Percentiles rank a stretch among this genome's conserved stretches.
Evolutionary conservation across 2,329 filamentous ascomycete species (phyloP).

Genomic region (Diaporthe vexans): DNA sequence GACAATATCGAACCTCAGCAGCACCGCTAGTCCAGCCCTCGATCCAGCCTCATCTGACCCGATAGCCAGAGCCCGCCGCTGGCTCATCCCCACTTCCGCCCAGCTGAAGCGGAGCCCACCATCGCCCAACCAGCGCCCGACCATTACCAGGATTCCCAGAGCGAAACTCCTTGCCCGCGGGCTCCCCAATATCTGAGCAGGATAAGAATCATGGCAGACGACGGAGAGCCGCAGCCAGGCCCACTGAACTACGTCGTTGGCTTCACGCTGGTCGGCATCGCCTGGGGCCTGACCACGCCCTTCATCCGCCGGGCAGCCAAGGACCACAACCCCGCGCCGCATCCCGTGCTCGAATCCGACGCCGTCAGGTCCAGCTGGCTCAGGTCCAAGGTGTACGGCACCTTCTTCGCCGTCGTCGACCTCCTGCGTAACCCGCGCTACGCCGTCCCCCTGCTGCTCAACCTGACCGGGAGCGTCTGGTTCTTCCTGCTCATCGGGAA

Average conservation of each 20-base stretch:
- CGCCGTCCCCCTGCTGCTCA: constrained; percentile 85
- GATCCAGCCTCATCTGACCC: constrained; percentile 23
- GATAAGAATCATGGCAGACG: constrained; percentile 31
- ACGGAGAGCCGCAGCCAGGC: constrained; percentile 56
- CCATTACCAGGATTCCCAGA: constrained; percentile 2
- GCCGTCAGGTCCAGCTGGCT: constrained; percentile 71
- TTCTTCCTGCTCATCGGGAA: constrained; percentile 95
- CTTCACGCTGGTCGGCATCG: constrained; percentile 90
- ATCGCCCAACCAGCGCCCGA: constrained; percentile 17
- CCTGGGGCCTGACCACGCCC: constrained; percentile 92
- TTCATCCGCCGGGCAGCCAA: constrained; percentile 92
- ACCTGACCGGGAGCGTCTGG: constrained; percentile 94
- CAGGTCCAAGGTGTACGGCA: constrained; percentile 71
- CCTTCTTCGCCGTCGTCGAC: constrained; percentile 83
- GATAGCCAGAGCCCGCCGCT: not conserved
- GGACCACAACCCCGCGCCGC: constrained; percentile 75
- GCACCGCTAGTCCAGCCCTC: constrained; percentile 15
- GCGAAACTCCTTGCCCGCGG: not conserved
- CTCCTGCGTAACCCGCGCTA: constrained; percentile 86
- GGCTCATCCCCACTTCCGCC: constrained; percentile 17
- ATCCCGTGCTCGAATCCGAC: constrained; percentile 66
- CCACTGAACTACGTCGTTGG: constrained; percentile 87
- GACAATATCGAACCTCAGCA: constrained; percentile 16
- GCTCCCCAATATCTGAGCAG: not conserved
- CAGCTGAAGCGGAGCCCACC: constrained; percentile 24